A percentile compares a stretch with the other conserved stretches of the same genome.
phyloP scores from a whole-genome alignment of 2,329 filamentous ascomycete genomes.

The Cladophialophora carrionii region DNA sequence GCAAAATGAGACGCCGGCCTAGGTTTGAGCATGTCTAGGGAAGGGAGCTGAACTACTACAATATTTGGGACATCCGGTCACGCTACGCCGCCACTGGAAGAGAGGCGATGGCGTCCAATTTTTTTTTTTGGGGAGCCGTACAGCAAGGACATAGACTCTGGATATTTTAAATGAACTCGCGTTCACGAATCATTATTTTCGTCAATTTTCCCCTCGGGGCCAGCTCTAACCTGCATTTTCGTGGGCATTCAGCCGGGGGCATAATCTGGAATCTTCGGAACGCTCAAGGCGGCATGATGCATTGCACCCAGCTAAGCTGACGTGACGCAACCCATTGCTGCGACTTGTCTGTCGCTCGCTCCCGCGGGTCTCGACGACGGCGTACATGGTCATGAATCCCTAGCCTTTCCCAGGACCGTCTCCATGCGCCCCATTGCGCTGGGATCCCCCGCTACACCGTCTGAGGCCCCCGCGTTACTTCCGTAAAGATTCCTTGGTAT shows the following conservation, averaged over 20 bases:
- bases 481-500: background rate
- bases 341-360: background rate
- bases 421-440: background rate
- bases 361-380: background rate
- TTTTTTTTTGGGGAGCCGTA: too few relatives aligned
- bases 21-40: background rate
- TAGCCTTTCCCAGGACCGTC: background rate
- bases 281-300: background rate
- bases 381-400: background rate
- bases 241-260: background rate
- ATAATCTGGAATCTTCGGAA: background rate
- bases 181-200: background rate
- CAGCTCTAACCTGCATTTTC: background rate
- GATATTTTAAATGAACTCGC: background rate
- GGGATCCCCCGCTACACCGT: background rate
- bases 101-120: background rate
- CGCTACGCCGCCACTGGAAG: background rate
- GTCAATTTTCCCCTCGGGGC: background rate
- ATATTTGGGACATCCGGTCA: background rate
- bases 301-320: background rate
- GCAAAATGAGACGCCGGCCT: background rate
- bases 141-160: constrained; percentile 2
- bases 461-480: background rate
- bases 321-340: background rate
- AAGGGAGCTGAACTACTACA: background rate